phyloP scores from a whole-genome alignment of 768 basidiomycete species.

The Russula griseocarnosa region DNA sequence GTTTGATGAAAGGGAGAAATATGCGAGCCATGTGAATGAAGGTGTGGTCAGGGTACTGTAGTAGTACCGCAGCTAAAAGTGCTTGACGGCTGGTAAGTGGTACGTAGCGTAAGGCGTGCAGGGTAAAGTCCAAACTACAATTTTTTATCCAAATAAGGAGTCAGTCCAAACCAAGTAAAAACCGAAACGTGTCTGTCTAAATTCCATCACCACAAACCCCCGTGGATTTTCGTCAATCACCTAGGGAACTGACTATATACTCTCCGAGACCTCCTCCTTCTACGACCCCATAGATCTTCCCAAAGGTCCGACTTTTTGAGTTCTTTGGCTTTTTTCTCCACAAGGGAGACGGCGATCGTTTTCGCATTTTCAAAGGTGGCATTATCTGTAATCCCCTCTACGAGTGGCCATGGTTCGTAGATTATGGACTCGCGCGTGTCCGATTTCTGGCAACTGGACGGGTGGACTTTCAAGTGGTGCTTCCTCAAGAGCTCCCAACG shows the following conservation, averaged over 20 bases:
- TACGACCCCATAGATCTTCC: constrained; percentile 1
- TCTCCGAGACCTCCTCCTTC: background rate
- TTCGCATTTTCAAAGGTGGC: background rate
- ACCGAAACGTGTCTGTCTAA: no score
- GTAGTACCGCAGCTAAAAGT: no score
- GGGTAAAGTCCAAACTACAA: no score
- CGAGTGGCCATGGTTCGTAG: constrained; percentile 9
- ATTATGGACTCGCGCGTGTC: background rate
- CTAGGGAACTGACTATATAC: background rate
- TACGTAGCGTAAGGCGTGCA: no score
- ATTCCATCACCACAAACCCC: no score
- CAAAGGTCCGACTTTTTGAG: background rate
- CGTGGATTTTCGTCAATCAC: background rate
- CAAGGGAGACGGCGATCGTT: background rate
- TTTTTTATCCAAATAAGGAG: no score
- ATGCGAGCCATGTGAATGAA: no score
- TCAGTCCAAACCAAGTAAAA: no score
- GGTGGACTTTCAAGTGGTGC: background rate
- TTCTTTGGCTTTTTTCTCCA: background rate
- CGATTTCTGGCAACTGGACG: background rate
- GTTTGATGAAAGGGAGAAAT: no score
- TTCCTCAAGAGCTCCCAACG: background rate
- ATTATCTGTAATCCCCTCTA: background rate
- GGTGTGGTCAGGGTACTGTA: no score
- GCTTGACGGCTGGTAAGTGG: no score